Conservation (phyloP, 2,329 filamentous ascomycete genomes). For the Colletotrichum sansevieriae region DNA sequence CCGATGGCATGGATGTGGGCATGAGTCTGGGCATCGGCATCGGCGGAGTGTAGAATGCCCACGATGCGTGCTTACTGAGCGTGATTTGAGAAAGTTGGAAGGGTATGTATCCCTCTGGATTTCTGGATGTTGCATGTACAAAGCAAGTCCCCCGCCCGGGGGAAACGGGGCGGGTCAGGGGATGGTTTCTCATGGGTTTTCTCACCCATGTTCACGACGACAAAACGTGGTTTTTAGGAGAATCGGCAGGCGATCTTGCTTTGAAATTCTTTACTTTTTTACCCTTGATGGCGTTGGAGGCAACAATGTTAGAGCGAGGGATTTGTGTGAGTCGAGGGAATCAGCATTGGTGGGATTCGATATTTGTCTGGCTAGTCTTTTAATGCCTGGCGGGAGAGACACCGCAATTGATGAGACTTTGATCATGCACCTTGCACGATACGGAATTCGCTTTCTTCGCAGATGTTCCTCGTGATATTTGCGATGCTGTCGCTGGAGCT, state of each 20-base stretch:
- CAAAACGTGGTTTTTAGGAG: neutral
- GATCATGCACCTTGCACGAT: too few relatives aligned
- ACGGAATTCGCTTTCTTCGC: too few relatives aligned
- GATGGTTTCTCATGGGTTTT: neutral
- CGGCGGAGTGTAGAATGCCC: conserved; percentile 27
- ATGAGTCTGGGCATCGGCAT: conserved; percentile 38
- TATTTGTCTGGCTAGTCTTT: conserved; percentile 11
- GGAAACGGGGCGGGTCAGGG: neutral
- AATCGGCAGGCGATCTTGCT: neutral
- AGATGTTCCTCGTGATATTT: too few relatives aligned
- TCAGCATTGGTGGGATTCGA: conserved; percentile 15
- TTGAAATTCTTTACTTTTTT: neutral
- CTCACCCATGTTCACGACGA: neutral
- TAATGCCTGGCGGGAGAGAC: conserved; percentile 17
- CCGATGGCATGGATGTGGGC: conserved; percentile 47
- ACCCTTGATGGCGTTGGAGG: conserved; percentile 10
- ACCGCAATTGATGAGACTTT: neutral
- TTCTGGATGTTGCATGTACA: conserved; percentile 25
- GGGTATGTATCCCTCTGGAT: neutral
- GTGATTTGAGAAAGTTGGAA: neutral
- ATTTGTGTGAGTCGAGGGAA: neutral
- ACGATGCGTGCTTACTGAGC: neutral
- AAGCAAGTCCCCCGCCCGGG: neutral
- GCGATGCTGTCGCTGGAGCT: too few relatives aligned
- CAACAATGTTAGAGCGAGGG: neutral